Evolutionary conservation across 2,329 filamentous ascomycete species (phyloP).

Genomic region (Claviceps pusilla): DNA sequence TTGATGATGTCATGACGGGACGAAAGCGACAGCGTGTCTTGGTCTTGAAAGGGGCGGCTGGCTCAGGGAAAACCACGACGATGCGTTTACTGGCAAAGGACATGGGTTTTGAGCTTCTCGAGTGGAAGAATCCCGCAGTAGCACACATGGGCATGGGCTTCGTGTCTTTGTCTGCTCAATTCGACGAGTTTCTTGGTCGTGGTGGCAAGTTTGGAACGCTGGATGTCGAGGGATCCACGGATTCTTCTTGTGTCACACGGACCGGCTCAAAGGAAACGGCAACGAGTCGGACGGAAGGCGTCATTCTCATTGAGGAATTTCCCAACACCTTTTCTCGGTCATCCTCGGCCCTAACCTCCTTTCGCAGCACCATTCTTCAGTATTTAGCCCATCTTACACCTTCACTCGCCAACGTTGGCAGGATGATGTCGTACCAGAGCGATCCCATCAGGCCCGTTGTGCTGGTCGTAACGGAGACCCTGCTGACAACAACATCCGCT

Average conservation of each 20-base stretch:
- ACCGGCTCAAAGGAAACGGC: constrained; percentile 8
- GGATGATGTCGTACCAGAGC: constrained; percentile 21
- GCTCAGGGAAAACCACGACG: constrained; percentile 85
- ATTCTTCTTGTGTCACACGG: constrained; percentile 10
- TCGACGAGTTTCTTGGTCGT: constrained; percentile 79
- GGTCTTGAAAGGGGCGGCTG: constrained; percentile 78
- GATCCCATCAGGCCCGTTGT: constrained; percentile 56
- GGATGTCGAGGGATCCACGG: constrained; percentile 24
- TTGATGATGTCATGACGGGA: constrained; percentile 58
- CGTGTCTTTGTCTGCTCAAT: constrained; percentile 60
- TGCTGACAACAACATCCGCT: constrained; percentile 71
- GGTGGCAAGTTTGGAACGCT: constrained; percentile 68
- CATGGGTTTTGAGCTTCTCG: constrained; percentile 62
- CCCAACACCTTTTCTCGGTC: constrained; percentile 58
- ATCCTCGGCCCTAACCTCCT: constrained; percentile 49
- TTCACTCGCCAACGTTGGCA: constrained; percentile 33
- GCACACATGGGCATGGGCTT: constrained; percentile 41
- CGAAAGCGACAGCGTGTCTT: constrained; percentile 55
- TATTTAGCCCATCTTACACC: constrained; percentile 57
- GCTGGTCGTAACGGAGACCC: constrained; percentile 81
- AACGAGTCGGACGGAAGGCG: constrained; percentile 23
- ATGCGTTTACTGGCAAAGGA: constrained; percentile 61
- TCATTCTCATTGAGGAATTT: constrained; percentile 71
- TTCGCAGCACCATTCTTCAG: constrained; percentile 59
- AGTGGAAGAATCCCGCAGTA: constrained; percentile 76